Percentiles rank a stretch among this genome's conserved stretches.
These are phyloP conservation scores for Orbilia ellipsospora DNA, from an alignment of 2,329 filamentous ascomycete species.

Conservation along the genomic window DNA sequence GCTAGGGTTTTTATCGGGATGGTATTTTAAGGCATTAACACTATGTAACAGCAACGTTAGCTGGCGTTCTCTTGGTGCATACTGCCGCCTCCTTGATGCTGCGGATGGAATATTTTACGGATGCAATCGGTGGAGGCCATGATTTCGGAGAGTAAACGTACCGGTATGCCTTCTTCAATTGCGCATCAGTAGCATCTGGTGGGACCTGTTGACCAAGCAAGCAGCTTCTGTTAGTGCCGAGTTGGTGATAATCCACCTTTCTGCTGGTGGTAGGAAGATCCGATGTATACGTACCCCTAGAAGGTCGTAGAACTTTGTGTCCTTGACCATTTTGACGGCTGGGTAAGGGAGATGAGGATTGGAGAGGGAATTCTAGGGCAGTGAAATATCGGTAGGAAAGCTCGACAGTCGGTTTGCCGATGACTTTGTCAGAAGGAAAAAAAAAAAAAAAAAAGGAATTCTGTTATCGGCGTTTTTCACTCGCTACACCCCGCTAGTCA, in stretches of 20 bases:
- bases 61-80: not conserved
- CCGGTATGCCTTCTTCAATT: slow-evolving; percentile 86
- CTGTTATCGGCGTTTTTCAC: slow-evolving; percentile 27
- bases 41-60: slow-evolving; percentile 63
- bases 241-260: slow-evolving; percentile 1
- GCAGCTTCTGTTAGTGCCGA: slow-evolving; percentile 57
- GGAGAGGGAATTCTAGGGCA: slow-evolving; percentile 6
- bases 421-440: slow-evolving; percentile 20
- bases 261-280: slow-evolving; percentile 40
- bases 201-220: slow-evolving; percentile 70
- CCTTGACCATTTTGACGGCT: slow-evolving; percentile 75
- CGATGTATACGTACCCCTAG: slow-evolving; percentile 73
- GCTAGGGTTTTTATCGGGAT: slow-evolving; percentile 97
- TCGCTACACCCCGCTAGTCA: slow-evolving; percentile 42
- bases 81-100: not conserved
- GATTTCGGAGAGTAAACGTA: slow-evolving; percentile 8
- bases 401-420: slow-evolving; percentile 32
- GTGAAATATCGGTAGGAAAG: slow-evolving; percentile 17
- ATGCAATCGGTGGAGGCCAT: not conserved
- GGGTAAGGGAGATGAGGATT: slow-evolving; percentile 21
- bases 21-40: slow-evolving; percentile 82
- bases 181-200: slow-evolving; percentile 81
- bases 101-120: not conserved
- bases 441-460: slow-evolving; percentile 7
- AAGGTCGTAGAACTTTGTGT: slow-evolving; percentile 81